phyloP scores from a whole-genome alignment of 2,329 filamentous ascomycete species.

The Periconia sp. region DNA sequence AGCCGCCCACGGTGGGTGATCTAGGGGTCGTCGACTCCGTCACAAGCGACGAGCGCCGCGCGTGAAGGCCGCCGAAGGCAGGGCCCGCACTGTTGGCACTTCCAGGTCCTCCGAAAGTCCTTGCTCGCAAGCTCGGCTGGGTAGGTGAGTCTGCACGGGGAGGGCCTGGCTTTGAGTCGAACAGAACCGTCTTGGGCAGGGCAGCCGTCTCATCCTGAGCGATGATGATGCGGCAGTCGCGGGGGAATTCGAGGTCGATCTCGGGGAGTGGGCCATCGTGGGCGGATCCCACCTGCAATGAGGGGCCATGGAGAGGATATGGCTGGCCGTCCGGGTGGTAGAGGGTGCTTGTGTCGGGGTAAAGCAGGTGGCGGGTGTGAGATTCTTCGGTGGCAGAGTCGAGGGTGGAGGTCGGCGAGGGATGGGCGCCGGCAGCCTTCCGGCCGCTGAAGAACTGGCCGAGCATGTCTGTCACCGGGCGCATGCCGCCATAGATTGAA shows the following conservation, averaged over 20 bases:
- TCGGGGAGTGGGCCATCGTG: conserved; percentile 46
- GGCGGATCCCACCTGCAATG: conserved; percentile 35
- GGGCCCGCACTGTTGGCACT: conserved; percentile 28
- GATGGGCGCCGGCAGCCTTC: conserved; percentile 32
- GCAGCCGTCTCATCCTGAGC: conserved; percentile 49
- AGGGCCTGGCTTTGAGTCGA: conserved; percentile 49
- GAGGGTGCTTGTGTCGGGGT: conserved; percentile 45
- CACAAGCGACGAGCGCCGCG: conserved; percentile 42
- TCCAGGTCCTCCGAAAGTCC: conserved; percentile 26
- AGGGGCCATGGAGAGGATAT: conserved; percentile 38
- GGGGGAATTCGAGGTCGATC: conserved; percentile 49
- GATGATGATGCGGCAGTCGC: conserved; percentile 51
- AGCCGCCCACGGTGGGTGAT: conserved; percentile 43
- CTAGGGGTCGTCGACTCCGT: conserved; percentile 37
- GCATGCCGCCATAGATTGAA: conserved; percentile 12
- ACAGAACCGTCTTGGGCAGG: conserved; percentile 46
- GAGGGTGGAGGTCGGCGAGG: conserved; percentile 33
- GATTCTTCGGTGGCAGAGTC: conserved; percentile 48
- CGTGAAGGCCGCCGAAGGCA: conserved; percentile 38
- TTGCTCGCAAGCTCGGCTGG: conserved; percentile 27
- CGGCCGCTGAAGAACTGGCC: conserved; percentile 48
- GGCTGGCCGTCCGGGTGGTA: conserved; percentile 45
- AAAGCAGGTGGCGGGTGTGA: conserved; percentile 50
- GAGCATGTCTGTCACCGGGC: conserved; percentile 42
- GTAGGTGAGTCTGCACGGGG: conserved; percentile 38